A percentile compares a stretch with the other conserved stretches of the same genome.
Conservation (phyloP, 2,329 filamentous ascomycete species). For the Juglanconis oblonga region DNA sequence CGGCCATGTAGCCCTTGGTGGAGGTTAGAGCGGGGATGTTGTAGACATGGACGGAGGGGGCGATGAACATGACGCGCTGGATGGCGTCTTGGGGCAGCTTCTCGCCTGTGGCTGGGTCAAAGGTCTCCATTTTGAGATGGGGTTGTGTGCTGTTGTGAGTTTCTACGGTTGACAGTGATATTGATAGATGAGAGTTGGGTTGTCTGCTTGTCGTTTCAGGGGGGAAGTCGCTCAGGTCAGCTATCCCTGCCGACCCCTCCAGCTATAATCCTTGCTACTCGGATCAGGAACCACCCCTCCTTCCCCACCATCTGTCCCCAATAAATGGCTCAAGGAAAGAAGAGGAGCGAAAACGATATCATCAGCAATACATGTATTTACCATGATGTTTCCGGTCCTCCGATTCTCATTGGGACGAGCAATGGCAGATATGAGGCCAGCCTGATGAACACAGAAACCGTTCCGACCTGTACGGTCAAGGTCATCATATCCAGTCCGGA, state of each 20-base stretch:
- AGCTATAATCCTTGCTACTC: background rate
- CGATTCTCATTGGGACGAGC: too few relatives aligned
- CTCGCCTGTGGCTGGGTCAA: conserved; percentile 69
- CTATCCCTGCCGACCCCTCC: background rate
- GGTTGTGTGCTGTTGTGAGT: background rate
- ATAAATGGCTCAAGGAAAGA: background rate
- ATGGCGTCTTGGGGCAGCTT: conserved; percentile 72
- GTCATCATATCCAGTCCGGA: too few relatives aligned
- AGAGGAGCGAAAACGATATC: too few relatives aligned
- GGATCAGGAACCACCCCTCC: background rate
- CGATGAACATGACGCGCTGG: conserved; percentile 79
- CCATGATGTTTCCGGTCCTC: too few relatives aligned
- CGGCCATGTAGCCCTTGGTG: conserved; percentile 75
- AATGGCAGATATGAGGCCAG: too few relatives aligned
- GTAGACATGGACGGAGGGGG: conserved; percentile 77
- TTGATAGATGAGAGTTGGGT: background rate
- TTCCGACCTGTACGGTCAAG: too few relatives aligned
- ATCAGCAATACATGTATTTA: too few relatives aligned
- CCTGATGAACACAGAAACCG: too few relatives aligned
- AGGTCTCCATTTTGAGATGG: conserved; percentile 50
- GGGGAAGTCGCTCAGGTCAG: background rate
- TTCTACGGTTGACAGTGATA: background rate
- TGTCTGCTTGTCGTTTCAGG: background rate
- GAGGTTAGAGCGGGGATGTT: conserved; percentile 77
- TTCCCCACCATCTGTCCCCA: background rate